Conservation (phyloP, 352 stramenopile species). For the Thalassiosira delicatula region DNA sequence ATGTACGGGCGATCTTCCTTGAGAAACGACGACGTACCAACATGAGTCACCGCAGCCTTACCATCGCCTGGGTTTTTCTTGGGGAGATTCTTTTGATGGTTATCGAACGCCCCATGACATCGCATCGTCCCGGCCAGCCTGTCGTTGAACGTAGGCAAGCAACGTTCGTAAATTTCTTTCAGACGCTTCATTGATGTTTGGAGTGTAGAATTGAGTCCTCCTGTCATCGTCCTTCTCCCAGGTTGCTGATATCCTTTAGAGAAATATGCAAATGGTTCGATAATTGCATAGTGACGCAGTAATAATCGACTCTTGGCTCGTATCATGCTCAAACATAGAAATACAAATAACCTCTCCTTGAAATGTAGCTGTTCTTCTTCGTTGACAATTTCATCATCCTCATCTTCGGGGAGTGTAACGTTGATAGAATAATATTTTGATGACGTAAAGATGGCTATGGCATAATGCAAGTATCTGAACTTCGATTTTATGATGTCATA, state of each 20-base stretch:
- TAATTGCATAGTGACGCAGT: not conserved
- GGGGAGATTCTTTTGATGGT: not conserved
- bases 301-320: not conserved
- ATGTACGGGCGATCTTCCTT: not conserved
- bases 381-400: not conserved
- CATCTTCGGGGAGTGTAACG: not conserved
- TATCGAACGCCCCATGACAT: not conserved
- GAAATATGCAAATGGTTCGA: not conserved
- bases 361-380: not conserved
- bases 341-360: not conserved
- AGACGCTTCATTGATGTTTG: not conserved
- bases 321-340: not conserved
- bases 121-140: not conserved
- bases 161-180: not conserved
- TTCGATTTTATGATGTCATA: not conserved
- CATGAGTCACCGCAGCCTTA: not conserved
- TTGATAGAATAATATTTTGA: not conserved
- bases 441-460: not conserved
- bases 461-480: not conserved
- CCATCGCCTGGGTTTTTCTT: constrained; percentile 5
- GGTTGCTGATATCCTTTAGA: not conserved
- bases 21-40: not conserved
- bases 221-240: not conserved
- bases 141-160: constrained; percentile 8
- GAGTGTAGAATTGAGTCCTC: not conserved